Percentiles rank a stretch among this genome's conserved stretches.
Evolutionary conservation across 441 rosid species (phyloP).

Genomic region (Croton setiger): DNA sequence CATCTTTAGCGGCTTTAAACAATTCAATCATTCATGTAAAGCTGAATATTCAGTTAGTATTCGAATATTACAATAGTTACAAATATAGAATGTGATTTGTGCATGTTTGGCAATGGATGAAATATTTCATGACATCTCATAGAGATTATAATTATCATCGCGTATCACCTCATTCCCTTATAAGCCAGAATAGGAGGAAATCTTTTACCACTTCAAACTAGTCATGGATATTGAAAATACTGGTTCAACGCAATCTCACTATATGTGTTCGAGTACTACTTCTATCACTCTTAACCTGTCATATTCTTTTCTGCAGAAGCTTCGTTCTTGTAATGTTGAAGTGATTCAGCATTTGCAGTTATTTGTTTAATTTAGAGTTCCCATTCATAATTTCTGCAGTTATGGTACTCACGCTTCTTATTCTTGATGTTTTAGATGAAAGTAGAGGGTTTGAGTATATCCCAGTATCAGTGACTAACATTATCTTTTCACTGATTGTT

Average conservation of each 20-base stretch:
- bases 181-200: neutral
- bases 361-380: neutral
- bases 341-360: neutral
- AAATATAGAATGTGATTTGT: neutral
- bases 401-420: neutral
- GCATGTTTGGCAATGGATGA: neutral
- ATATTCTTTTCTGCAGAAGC: neutral
- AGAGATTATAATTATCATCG: neutral
- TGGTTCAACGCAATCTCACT: neutral
- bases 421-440: neutral
- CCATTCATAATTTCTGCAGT: neutral
- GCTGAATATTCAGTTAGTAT: neutral
- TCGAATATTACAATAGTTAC: neutral
- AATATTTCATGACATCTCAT: neutral
- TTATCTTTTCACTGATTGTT: slow-evolving; percentile 13
- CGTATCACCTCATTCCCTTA: neutral
- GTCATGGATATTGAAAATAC: neutral
- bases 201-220: neutral
- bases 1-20: neutral
- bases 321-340: neutral
- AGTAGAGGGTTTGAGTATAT: neutral
- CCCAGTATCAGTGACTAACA: slow-evolving; percentile 7
- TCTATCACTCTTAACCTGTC: neutral
- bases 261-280: neutral
- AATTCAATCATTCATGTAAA: neutral